Evolutionary conservation across 2,329 filamentous ascomycete genomes (phyloP).

Genomic region (Alternaria sp.): DNA sequence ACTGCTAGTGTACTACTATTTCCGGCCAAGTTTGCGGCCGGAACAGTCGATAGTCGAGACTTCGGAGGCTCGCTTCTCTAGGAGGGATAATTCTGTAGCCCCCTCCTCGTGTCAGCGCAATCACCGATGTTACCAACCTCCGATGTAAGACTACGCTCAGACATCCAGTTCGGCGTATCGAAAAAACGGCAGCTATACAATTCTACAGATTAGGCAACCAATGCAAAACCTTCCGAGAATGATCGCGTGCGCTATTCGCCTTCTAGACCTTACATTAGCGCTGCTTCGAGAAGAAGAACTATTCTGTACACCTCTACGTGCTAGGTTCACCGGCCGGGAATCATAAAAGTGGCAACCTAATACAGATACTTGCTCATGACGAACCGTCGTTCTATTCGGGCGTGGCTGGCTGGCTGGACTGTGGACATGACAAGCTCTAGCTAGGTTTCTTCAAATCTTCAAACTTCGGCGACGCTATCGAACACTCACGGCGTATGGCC

Average conservation of each 20-base stretch:
- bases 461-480: neutral
- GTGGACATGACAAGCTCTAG: neutral
- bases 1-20: neutral
- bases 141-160: constrained; percentile 2
- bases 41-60: neutral
- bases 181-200: neutral
- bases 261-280: constrained; percentile 8
- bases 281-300: constrained; percentile 9
- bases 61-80: neutral
- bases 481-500: neutral
- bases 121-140: constrained; percentile 7
- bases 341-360: neutral
- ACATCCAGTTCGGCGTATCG: constrained; percentile 1
- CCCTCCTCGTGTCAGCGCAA: neutral
- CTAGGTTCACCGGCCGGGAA: constrained; percentile 1
- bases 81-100: neutral
- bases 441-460: neutral
- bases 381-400: neutral
- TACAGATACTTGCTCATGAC: neutral
- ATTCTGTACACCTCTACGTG: neutral
- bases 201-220: neutral
- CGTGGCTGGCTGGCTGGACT: neutral
- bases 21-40: neutral
- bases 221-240: constrained; percentile 14
- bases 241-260: neutral